Evolutionary conservation across 1,284 basidiomycete species (phyloP).

Genomic region (Sutorius eximius): DNA sequence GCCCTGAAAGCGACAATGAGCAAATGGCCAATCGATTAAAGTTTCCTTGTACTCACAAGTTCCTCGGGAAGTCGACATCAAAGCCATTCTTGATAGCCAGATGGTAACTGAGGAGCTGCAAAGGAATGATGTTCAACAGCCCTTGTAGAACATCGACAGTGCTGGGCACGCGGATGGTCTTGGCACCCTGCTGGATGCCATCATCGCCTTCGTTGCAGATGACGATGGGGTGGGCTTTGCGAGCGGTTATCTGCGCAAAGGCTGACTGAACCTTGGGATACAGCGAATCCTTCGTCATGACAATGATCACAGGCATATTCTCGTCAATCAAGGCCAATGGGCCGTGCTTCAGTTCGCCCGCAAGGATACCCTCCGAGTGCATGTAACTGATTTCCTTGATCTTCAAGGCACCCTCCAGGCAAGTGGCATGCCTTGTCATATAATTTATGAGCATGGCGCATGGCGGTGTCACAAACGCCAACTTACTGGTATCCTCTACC

Average conservation of each 20-base stretch:
- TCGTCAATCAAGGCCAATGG: conserved; percentile 97
- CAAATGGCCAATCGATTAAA: conserved; percentile 7
- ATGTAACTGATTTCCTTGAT: conserved; percentile 99
- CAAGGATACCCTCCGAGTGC: conserved; percentile 93
- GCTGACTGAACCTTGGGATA: conserved; percentile 99
- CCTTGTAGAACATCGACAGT: conserved; percentile 97
- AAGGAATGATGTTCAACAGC: conserved; percentile 93
- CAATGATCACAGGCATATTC: conserved; percentile 97
- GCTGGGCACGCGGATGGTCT: conserved; percentile 90
- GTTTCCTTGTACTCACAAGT: conserved; percentile 61
- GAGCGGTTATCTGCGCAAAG: conserved; percentile 93
- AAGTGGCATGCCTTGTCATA: conserved; percentile 76
- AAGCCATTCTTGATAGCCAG: conserved; percentile 94
- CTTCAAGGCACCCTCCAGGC: conserved; percentile 97
- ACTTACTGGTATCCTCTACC: conserved; percentile 94
- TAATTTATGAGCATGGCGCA: conserved; percentile 1
- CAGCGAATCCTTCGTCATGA: conserved; percentile 98
- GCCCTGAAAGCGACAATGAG: conserved; percentile 48
- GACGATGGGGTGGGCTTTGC: conserved; percentile 95
- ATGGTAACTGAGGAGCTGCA: conserved; percentile 97
- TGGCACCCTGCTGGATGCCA: conserved; percentile 70
- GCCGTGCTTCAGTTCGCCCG: conserved; percentile 98
- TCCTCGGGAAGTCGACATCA: conserved; percentile 98
- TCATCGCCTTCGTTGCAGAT: conserved; percentile 95
- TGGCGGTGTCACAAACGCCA: too few relatives aligned